Percentiles rank a stretch among this genome's conserved stretches.
Conservation (phyloP, 768 basidiomycete genomes). For the Leucosporidium creatinivorum region DNA sequence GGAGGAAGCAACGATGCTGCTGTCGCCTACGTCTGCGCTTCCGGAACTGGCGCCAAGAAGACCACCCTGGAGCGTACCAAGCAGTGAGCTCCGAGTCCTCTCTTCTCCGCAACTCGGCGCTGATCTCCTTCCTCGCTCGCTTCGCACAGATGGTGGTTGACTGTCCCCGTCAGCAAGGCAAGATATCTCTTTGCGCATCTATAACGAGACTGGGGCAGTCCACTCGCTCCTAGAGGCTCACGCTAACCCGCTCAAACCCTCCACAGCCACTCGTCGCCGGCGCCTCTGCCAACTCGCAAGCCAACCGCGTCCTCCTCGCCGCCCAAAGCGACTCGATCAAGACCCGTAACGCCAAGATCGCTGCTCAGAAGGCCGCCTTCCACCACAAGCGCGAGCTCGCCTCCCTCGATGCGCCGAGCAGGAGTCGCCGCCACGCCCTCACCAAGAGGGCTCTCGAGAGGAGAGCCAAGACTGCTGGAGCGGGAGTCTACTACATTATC, state of each 20-base stretch:
- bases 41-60: conserved; percentile 6
- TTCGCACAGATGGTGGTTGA: conserved; percentile 20
- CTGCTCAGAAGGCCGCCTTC: conserved; percentile 24
- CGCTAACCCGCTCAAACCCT: too few relatives aligned
- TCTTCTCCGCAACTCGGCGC: background rate
- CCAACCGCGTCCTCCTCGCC: conserved; percentile 28
- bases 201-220: too few relatives aligned
- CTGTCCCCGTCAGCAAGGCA: conserved; percentile 20
- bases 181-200: too few relatives aligned
- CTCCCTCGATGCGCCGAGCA: background rate
- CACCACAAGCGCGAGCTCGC: background rate
- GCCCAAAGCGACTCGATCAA: conserved; percentile 25
- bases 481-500: conserved; percentile 18
- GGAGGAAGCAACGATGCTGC: background rate
- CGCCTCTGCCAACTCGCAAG: conserved; percentile 1
- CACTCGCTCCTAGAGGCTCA: too few relatives aligned
- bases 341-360: conserved; percentile 30
- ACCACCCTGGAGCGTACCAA: conserved; percentile 30
- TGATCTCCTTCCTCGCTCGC: background rate
- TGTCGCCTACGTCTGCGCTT: conserved; percentile 23
- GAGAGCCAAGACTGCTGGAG: conserved; percentile 2
- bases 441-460: conserved; percentile 5
- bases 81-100: conserved; percentile 4
- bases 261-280: too few relatives aligned
- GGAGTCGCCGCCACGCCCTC: background rate